These are phyloP conservation scores for Fusarium solani-melongenae DNA, from an alignment of 2,329 filamentous ascomycete genomes.

Conservation along the genomic window DNA sequence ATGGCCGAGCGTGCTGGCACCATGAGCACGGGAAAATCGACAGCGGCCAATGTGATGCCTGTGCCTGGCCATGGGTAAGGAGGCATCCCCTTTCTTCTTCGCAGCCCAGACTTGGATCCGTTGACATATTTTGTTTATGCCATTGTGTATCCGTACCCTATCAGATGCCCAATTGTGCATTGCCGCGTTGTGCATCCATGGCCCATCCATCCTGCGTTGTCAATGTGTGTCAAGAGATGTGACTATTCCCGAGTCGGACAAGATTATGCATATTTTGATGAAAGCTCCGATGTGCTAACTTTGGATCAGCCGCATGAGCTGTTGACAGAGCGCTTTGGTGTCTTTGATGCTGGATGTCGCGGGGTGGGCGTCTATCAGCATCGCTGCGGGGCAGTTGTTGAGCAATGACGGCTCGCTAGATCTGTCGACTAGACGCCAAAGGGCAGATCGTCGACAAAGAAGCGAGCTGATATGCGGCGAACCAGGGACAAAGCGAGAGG, in stretches of 20 bases:
- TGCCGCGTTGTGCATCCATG: constrained; percentile 9
- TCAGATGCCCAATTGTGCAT: constrained; percentile 24
- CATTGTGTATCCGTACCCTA: constrained; percentile 28
- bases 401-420: constrained; percentile 3
- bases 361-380: constrained; percentile 23
- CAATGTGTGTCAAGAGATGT: not conserved
- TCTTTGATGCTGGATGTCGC: constrained; percentile 25
- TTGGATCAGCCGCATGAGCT: constrained; percentile 32
- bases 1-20: constrained; percentile 34
- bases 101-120: constrained; percentile 24
- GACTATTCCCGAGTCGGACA: constrained; percentile 19
- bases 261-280: constrained; percentile 28
- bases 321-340: constrained; percentile 5
- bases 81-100: constrained; percentile 13
- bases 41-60: constrained; percentile 37
- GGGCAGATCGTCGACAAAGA: constrained; percentile 11
- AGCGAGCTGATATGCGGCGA: not conserved
- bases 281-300: constrained; percentile 34
- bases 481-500: constrained; percentile 5
- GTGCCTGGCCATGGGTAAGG: constrained; percentile 31
- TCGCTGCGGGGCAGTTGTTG: constrained; percentile 10
- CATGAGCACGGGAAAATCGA: constrained; percentile 30
- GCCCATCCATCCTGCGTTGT: not conserved
- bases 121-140: constrained; percentile 41
- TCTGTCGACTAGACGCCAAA: constrained; percentile 14